Percentiles rank a stretch among this genome's conserved stretches.
phyloP scores from a whole-genome alignment of 345 rosid genomes.

The Euphorbia tirucalli region DNA sequence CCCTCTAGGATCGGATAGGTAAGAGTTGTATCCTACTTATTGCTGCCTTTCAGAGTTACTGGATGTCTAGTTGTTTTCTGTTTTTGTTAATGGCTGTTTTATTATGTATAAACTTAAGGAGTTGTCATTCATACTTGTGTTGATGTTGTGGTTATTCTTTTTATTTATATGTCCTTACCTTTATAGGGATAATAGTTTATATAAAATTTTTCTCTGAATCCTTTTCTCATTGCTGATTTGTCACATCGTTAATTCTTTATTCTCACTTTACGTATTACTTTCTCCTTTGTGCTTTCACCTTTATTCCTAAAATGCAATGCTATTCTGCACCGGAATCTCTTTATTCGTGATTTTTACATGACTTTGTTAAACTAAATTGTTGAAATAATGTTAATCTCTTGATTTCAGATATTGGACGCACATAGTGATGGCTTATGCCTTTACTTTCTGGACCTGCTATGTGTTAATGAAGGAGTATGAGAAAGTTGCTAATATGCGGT shows the following conservation, averaged over 20 bases:
- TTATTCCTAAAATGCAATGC: background rate
- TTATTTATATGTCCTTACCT: no score
- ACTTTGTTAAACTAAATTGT: constrained; percentile 2
- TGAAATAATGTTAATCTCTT: background rate
- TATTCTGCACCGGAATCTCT: background rate
- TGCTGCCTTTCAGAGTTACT: background rate
- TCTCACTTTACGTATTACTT: background rate
- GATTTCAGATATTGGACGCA: constrained; percentile 75
- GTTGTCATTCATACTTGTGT: background rate
- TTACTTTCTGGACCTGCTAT: constrained; percentile 87
- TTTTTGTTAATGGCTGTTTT: background rate
- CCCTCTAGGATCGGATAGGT: constrained; percentile 65
- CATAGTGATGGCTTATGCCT: constrained; percentile 73
- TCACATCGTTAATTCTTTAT: background rate
- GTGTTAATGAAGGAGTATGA: constrained; percentile 78
- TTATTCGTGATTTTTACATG: background rate
- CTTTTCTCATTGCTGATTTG: background rate
- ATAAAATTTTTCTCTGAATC: background rate
- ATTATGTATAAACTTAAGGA: background rate
- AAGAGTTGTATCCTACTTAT: background rate
- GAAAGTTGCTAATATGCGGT: constrained; percentile 70
- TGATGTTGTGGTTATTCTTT: background rate
- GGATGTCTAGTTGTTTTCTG: no score
- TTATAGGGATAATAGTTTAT: background rate
- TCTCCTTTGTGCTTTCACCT: background rate